phyloP scores from a whole-genome alignment of 192 early-diverging fungal genomes.

The Backusella psychrophila region DNA sequence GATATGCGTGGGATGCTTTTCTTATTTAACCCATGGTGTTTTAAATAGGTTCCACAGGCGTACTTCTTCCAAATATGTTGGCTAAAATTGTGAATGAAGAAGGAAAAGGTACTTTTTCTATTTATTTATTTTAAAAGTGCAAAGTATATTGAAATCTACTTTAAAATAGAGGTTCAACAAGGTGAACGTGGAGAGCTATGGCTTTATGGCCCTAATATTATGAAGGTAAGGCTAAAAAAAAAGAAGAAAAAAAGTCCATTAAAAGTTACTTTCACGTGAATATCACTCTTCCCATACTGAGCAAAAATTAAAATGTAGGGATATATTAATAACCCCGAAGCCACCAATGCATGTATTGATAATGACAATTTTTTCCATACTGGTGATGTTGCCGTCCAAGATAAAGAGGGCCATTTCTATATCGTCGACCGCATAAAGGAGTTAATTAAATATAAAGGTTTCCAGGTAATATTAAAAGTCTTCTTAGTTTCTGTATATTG shows the following conservation, averaged over 20 bases:
- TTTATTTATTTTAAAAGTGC: not conserved
- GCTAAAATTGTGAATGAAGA: constrained; percentile 77
- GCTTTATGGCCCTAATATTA: constrained; percentile 71
- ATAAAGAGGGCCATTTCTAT: constrained; percentile 58
- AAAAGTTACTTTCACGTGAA: not conserved
- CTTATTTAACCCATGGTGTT: constrained; percentile 12
- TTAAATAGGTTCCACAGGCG: constrained; percentile 58
- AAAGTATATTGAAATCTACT: not conserved
- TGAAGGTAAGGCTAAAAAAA: constrained; percentile 46
- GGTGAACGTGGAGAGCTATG: constrained; percentile 78
- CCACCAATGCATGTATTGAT: constrained; percentile 40
- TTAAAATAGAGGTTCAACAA: constrained; percentile 42
- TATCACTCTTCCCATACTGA: not conserved
- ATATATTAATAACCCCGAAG: constrained; percentile 43
- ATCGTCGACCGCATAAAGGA: constrained; percentile 79
- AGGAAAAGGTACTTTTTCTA: constrained; percentile 40
- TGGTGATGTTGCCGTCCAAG: constrained; percentile 52
- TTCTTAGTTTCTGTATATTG: not conserved
- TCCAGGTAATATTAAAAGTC: constrained; percentile 48
- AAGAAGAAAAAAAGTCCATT: not conserved
- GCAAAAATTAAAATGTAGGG: constrained; percentile 2
- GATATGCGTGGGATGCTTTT: constrained; percentile 56
- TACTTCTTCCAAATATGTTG: constrained; percentile 66
- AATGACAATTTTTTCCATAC: constrained; percentile 52
- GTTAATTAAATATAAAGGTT: constrained; percentile 44